These are phyloP conservation scores for Colletotrichum spinosum DNA, from an alignment of 2,329 filamentous ascomycete genomes.

Conservation along the genomic window DNA sequence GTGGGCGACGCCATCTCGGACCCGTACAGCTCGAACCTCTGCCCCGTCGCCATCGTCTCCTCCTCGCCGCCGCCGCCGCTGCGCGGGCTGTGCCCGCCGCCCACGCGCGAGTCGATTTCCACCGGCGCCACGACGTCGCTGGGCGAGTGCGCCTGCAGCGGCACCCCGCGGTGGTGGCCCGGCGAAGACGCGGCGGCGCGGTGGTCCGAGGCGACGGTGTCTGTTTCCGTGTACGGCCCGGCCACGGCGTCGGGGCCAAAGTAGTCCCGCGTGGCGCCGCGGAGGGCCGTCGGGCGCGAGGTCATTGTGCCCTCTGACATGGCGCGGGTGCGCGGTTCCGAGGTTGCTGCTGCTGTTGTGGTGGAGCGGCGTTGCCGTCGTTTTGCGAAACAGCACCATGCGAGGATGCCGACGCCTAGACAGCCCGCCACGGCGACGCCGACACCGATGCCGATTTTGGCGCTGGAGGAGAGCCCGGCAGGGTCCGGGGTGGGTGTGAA, in stretches of 20 bases:
- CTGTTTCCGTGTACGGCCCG: conserved; percentile 60
- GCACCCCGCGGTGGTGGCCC: conserved; percentile 52
- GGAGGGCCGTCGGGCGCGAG: conserved; percentile 42
- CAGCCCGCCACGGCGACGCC: conserved; percentile 60
- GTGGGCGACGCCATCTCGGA: conserved; percentile 43
- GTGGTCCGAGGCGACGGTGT: conserved; percentile 38
- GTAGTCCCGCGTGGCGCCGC: conserved; percentile 54
- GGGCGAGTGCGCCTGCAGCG: conserved; percentile 57
- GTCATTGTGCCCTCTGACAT: conserved; percentile 49
- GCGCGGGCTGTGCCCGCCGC: conserved; percentile 1
- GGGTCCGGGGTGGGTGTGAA: conserved; percentile 41
- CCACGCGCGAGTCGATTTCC: conserved; percentile 60
- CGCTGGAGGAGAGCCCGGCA: conserved; percentile 56
- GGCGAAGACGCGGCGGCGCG: conserved; percentile 44
- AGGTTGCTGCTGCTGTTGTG: conserved; percentile 23
- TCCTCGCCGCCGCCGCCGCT: conserved; percentile 12
- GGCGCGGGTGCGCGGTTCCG: conserved; percentile 30
- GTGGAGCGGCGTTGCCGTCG: conserved; percentile 46
- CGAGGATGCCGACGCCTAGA: conserved; percentile 54
- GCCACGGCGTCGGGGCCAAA: conserved; percentile 56
- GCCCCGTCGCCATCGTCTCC: conserved; percentile 43
- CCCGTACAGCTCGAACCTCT: conserved; percentile 59
- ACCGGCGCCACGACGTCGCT: conserved; percentile 63
- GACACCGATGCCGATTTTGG: conserved; percentile 68
- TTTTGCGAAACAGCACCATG: conserved; percentile 61